Evolutionary conservation across 352 stramenopile genomes (phyloP).

Genomic region (Globisporangium yorkense): DNA sequence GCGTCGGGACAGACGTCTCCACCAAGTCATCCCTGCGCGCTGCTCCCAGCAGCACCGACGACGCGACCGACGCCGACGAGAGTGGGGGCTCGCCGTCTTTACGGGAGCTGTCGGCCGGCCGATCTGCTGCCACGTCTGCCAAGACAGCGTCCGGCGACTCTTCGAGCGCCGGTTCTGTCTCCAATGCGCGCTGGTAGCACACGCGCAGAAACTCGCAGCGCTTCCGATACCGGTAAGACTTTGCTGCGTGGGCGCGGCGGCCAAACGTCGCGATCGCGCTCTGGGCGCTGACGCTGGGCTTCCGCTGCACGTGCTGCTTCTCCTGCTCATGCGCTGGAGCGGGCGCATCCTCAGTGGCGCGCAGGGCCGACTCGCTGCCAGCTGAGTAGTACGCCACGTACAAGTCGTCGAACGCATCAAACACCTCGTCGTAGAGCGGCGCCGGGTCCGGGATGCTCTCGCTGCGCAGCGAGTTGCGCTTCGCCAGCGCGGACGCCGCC

Average conservation of each 20-base stretch:
- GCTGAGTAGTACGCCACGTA: slow-evolving; percentile 24
- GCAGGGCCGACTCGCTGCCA: neutral
- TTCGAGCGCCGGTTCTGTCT: slow-evolving; percentile 20
- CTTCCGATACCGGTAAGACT: slow-evolving; percentile 51
- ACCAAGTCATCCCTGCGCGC: slow-evolving; percentile 32
- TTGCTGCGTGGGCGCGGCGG: slow-evolving; percentile 30
- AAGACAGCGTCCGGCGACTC: slow-evolving; percentile 1
- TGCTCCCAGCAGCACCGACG: slow-evolving; percentile 14
- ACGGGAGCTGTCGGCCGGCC: neutral
- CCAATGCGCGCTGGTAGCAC: slow-evolving; percentile 47
- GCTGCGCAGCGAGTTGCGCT: slow-evolving; percentile 16
- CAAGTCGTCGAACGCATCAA: slow-evolving; percentile 48
- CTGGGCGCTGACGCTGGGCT: slow-evolving; percentile 16
- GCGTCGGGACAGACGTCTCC: slow-evolving; percentile 32
- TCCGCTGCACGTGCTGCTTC: slow-evolving; percentile 10
- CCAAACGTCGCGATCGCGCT: slow-evolving; percentile 29
- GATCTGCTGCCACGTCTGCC: neutral
- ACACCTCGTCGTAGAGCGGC: slow-evolving; percentile 44
- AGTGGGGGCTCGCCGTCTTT: slow-evolving; percentile 1
- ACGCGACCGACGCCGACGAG: slow-evolving; percentile 1
- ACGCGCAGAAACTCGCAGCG: slow-evolving; percentile 60
- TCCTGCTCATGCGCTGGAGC: neutral
- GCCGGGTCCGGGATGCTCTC: slow-evolving; percentile 12
- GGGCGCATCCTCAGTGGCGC: neutral
- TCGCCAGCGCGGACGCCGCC: slow-evolving; percentile 2